phyloP scores from a whole-genome alignment of 129 eudicot genomes.

The Flaveria robusta region DNA sequence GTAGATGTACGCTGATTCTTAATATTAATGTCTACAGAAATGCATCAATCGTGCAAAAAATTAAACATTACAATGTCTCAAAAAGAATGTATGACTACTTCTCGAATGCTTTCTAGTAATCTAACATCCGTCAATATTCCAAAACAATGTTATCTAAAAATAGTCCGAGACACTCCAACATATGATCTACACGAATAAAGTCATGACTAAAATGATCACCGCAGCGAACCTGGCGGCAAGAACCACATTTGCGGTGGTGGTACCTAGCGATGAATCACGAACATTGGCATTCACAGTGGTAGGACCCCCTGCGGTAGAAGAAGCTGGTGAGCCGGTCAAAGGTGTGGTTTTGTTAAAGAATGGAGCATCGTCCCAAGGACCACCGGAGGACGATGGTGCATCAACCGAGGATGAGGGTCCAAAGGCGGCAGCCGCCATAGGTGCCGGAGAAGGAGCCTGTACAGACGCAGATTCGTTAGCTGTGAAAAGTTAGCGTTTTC shows the following conservation, averaged over 20 bases:
- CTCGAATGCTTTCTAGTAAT: constrained; percentile 19
- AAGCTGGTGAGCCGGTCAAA: constrained; percentile 27
- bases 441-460: constrained; percentile 43
- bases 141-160: background rate
- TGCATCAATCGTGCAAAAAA: constrained; percentile 14
- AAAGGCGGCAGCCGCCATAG: background rate
- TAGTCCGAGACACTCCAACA: background rate
- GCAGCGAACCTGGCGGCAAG: constrained; percentile 7
- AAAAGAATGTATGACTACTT: constrained; percentile 10
- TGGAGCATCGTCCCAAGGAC: constrained; percentile 32
- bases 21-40: background rate
- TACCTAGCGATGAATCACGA: constrained; percentile 30
- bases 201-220: constrained; percentile 12
- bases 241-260: background rate
- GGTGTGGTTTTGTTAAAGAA: constrained; percentile 31
- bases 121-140: background rate
- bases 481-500: background rate
- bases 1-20: background rate
- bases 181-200: constrained; percentile 33
- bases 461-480: background rate
- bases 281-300: constrained; percentile 24
- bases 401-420: constrained; percentile 26
- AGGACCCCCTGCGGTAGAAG: constrained; percentile 19
- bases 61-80: constrained; percentile 20
- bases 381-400: constrained; percentile 26